Evolutionary conservation across 768 basidiomycete species (phyloP).

Genomic region (Tremella yokohamensis): DNA sequence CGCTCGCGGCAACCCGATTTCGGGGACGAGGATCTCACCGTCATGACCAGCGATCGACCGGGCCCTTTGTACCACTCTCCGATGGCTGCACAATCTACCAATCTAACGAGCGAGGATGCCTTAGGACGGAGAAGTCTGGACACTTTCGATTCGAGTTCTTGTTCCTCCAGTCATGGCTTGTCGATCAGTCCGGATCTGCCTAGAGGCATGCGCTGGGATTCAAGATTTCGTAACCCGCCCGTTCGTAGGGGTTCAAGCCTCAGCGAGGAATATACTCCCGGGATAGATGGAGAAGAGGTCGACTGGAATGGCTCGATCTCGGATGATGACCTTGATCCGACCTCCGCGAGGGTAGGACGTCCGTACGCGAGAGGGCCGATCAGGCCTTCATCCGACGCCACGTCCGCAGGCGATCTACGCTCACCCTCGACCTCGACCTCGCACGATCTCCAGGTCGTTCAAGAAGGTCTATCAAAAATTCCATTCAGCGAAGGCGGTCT

Average conservation of each 20-base stretch:
- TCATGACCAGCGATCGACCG: slow-evolving; percentile 14
- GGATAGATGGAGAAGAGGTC: slow-evolving; percentile 30
- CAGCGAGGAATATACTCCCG: slow-evolving; percentile 15
- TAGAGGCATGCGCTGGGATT: slow-evolving; percentile 16
- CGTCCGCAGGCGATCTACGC: too few species aligned
- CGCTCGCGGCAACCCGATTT: slow-evolving; percentile 7
- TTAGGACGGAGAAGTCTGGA: slow-evolving; percentile 22
- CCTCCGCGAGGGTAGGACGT: too few species aligned
- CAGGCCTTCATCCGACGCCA: too few species aligned
- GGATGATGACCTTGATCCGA: slow-evolving; percentile 40
- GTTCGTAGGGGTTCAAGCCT: slow-evolving; percentile 21
- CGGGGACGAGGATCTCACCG: slow-evolving; percentile 1
- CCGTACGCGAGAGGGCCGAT: too few species aligned
- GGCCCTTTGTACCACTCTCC: background rate
- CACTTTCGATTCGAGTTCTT: slow-evolving; percentile 27
- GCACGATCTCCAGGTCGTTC: too few species aligned
- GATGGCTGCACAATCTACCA: slow-evolving; percentile 9
- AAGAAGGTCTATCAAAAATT: too few species aligned
- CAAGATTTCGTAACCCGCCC: slow-evolving; percentile 6
- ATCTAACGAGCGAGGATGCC: slow-evolving; percentile 14
- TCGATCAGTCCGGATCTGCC: slow-evolving; percentile 22
- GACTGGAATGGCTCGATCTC: slow-evolving; percentile 42
- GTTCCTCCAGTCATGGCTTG: slow-evolving; percentile 13
- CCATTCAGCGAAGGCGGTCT: too few species aligned
- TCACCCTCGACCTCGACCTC: too few species aligned